Conservation (phyloP, 2,329 filamentous ascomycete species). For the Neonectria hederae region DNA sequence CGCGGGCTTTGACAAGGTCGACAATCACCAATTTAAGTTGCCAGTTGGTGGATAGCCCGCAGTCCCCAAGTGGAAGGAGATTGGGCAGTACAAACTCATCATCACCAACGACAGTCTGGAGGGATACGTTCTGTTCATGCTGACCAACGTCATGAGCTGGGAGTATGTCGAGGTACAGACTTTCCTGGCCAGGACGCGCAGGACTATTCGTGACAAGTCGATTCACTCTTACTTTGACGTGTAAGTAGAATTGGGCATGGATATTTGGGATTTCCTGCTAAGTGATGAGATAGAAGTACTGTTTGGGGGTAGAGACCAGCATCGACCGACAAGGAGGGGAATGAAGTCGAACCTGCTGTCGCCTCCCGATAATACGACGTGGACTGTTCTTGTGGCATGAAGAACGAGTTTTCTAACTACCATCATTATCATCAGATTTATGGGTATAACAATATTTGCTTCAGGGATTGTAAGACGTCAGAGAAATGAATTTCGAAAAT, state of each 20-base stretch:
- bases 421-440: too few species aligned
- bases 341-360: neutral
- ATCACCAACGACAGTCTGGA: constrained; percentile 47
- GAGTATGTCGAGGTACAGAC: constrained; percentile 35
- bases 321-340: neutral
- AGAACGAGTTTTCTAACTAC: too few species aligned
- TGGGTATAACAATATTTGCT: neutral
- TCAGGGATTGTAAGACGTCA: neutral
- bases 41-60: constrained; percentile 37
- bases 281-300: neutral
- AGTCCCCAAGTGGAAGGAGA: constrained; percentile 37
- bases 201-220: constrained; percentile 31
- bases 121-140: constrained; percentile 42
- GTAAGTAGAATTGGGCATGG: constrained; percentile 23
- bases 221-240: constrained; percentile 38
- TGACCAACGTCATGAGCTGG: constrained; percentile 43
- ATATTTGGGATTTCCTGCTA: neutral
- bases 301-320: neutral
- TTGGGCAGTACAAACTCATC: constrained; percentile 42
- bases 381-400: too few species aligned
- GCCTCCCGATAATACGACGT: neutral
- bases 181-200: constrained; percentile 40
- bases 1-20: constrained; percentile 41
- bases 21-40: constrained; percentile 39
- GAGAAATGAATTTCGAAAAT: neutral